phyloP scores from a whole-genome alignment of 371 early-diverging fungal species.

The Mortierella sp. region DNA sequence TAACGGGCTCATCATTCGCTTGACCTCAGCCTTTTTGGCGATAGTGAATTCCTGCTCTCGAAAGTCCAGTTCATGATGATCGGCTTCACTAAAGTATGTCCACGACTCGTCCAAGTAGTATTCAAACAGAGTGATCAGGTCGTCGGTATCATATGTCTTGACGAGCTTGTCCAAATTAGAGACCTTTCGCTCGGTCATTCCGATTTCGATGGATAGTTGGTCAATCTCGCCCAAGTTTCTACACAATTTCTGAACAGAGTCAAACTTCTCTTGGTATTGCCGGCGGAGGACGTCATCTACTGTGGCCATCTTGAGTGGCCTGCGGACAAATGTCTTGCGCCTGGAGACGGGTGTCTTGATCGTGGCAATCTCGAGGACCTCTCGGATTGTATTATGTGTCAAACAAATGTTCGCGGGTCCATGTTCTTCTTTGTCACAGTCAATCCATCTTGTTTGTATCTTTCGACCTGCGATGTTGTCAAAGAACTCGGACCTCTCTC shows the following conservation, averaged over 20 bases:
- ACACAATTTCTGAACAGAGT: neutral
- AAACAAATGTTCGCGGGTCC: too few species aligned
- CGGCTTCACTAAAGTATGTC: neutral
- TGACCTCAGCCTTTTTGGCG: too few species aligned
- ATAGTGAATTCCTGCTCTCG: too few species aligned
- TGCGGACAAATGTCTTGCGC: neutral
- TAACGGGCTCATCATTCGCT: too few species aligned
- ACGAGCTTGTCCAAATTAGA: neutral
- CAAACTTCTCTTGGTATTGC: neutral
- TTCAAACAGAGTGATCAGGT: neutral
- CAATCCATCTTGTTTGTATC: too few species aligned
- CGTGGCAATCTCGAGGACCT: neutral
- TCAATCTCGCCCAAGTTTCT: neutral
- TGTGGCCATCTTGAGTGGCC: neutral
- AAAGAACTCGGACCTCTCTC: too few species aligned
- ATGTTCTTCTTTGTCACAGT: too few species aligned
- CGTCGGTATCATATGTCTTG: too few species aligned
- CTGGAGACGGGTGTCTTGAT: neutral
- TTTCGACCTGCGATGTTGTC: too few species aligned
- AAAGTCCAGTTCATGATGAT: too few species aligned
- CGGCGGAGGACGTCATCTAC: neutral
- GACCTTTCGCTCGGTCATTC: neutral
- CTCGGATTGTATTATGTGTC: neutral
- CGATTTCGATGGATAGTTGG: neutral
- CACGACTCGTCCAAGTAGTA: neutral